Percentiles rank a stretch among this genome's conserved stretches.
Evolutionary conservation across 495 filamentous ascomycete species (phyloP).

Genomic region (Xylaria curta): DNA sequence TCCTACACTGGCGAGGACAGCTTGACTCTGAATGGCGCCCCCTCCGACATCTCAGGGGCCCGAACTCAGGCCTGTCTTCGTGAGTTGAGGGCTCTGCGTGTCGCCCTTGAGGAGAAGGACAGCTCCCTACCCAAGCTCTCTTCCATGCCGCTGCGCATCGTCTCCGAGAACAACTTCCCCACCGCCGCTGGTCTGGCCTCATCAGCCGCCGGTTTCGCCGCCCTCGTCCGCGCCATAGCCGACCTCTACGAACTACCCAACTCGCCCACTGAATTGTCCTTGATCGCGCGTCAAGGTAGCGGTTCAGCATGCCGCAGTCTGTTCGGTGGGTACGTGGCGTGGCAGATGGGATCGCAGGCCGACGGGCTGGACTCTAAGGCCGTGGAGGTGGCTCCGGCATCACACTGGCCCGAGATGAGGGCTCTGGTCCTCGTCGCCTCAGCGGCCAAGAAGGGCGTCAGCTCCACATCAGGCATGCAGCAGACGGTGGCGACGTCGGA

Average conservation of each 20-base stretch:
- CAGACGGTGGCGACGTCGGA: slow-evolving; percentile 86
- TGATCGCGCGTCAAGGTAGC: slow-evolving; percentile 93
- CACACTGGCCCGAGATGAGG: slow-evolving; percentile 94
- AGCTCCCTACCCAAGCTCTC: slow-evolving; percentile 78
- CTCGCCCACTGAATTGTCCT: slow-evolving; percentile 77
- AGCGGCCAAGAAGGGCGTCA: slow-evolving; percentile 93
- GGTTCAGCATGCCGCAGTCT: slow-evolving; percentile 91
- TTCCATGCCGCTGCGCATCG: slow-evolving; percentile 74
- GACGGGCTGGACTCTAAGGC: slow-evolving; percentile 88
- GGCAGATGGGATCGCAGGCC: slow-evolving; percentile 72
- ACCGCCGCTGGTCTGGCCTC: slow-evolving; percentile 95
- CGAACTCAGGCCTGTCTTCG: slow-evolving; percentile 91
- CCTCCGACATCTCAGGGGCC: slow-evolving; percentile 83
- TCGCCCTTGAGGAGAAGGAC: slow-evolving; percentile 72
- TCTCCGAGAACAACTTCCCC: slow-evolving; percentile 97
- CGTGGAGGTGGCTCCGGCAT: slow-evolving; percentile 80
- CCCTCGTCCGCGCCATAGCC: slow-evolving; percentile 90
- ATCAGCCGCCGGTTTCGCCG: slow-evolving; percentile 93
- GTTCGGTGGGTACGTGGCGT: slow-evolving; percentile 95
- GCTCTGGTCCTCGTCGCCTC: slow-evolving; percentile 89
- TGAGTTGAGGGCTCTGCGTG: slow-evolving; percentile 78
- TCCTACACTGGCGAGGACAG: slow-evolving; percentile 72
- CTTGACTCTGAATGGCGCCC: slow-evolving; percentile 81
- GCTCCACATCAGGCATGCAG: slow-evolving; percentile 93
- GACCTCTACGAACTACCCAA: slow-evolving; percentile 85